Evolutionary conservation across 495 filamentous ascomycete species (phyloP).

Genomic region (Neurospora tetrasperma): DNA sequence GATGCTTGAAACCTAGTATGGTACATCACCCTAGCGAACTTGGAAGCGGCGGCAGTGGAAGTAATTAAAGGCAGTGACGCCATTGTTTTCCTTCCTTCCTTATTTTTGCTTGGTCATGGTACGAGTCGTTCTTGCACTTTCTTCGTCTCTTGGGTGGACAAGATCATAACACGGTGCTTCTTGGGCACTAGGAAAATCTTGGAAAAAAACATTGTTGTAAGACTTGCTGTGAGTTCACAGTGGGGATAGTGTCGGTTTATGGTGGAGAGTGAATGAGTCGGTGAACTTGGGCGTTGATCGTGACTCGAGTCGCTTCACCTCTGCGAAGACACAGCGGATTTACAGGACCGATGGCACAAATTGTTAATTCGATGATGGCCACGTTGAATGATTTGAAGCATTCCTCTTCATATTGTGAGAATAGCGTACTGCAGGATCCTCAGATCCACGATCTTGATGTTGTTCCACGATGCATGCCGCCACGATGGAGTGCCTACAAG

Average conservation of each 20-base stretch:
- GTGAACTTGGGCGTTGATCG: neutral
- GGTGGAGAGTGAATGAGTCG: too few species aligned
- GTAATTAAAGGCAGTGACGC: neutral
- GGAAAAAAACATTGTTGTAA: too few species aligned
- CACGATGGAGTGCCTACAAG: neutral
- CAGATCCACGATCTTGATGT: neutral
- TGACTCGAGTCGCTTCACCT: neutral
- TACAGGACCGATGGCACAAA: neutral
- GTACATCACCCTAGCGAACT: neutral
- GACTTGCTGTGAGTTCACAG: neutral
- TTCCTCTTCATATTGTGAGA: neutral
- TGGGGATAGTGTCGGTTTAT: neutral
- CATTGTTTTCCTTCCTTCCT: neutral
- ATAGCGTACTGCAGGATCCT: neutral
- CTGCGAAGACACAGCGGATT: neutral
- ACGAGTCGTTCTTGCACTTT: neutral
- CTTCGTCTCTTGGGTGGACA: neutral
- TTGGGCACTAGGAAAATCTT: neutral
- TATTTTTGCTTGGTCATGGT: neutral
- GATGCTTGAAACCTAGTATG: too few species aligned
- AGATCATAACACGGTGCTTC: neutral
- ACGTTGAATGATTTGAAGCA: neutral
- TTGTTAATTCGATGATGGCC: neutral
- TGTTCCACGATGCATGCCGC: neutral
- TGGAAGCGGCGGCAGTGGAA: neutral